phyloP scores from a whole-genome alignment of 2,329 filamentous ascomycete species.

The Fusarium cyanostomum region DNA sequence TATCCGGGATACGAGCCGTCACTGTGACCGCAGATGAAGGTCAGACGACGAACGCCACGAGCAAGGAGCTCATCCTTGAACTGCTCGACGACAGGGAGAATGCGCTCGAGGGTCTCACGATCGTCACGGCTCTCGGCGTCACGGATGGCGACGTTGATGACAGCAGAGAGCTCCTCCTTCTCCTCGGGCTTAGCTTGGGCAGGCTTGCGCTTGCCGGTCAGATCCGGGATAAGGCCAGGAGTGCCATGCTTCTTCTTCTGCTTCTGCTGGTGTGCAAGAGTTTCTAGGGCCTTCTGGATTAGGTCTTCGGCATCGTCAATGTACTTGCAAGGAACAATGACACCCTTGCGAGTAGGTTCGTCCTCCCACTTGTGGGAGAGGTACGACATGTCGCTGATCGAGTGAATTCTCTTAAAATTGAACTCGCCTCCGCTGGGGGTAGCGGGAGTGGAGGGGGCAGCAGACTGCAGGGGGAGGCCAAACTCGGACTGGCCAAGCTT shows the following conservation, averaged over 20 bases:
- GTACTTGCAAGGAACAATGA: conserved; percentile 92
- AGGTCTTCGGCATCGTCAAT: conserved; percentile 93
- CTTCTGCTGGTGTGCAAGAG: conserved; percentile 71
- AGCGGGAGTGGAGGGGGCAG: conserved; percentile 83
- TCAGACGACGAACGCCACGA: conserved; percentile 86
- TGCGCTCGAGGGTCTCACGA: conserved; percentile 78
- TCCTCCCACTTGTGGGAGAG: conserved; percentile 75
- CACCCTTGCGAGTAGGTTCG: conserved; percentile 88
- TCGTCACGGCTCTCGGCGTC: conserved; percentile 88
- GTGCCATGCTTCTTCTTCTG: conserved; percentile 64
- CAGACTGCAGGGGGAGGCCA: conserved; percentile 80
- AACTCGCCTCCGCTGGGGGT: conserved; percentile 71
- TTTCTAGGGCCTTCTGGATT: conserved; percentile 83
- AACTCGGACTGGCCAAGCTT: conserved; percentile 94
- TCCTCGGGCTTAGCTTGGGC: conserved; percentile 39
- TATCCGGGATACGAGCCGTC: conserved; percentile 96
- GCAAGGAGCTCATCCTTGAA: conserved; percentile 85
- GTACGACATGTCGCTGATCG: conserved; percentile 97
- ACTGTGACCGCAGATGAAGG: conserved; percentile 94
- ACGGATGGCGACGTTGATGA: conserved; percentile 90
- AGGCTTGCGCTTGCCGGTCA: conserved; percentile 76
- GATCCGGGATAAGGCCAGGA: conserved; percentile 73
- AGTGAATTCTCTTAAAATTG: conserved; percentile 84
- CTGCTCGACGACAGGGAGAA: conserved; percentile 78
- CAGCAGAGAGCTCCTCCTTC: conserved; percentile 82